These are phyloP conservation scores for Scutellaria barbata DNA, from an alignment of 257 asterid genomes.

Conservation along the genomic window DNA sequence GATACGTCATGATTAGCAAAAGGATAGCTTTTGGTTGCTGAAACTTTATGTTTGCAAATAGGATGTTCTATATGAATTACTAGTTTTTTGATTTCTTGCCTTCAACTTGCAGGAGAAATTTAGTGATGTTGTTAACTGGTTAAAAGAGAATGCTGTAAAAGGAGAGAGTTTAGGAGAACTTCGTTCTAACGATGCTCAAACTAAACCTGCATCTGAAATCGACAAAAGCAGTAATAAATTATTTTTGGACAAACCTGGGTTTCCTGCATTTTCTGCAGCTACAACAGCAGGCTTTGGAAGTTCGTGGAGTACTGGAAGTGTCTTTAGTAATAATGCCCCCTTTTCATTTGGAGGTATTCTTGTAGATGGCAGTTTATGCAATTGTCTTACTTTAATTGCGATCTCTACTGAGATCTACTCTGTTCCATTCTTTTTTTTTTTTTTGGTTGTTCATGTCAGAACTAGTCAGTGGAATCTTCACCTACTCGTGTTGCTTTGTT, in stretches of 20 bases:
- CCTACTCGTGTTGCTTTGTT: slow-evolving; percentile 3
- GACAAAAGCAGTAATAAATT: slow-evolving; percentile 38
- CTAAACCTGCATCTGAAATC: slow-evolving; percentile 40
- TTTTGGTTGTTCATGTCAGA: background rate
- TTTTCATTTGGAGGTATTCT: slow-evolving; percentile 60
- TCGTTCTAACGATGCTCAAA: slow-evolving; percentile 44
- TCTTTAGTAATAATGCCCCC: slow-evolving; percentile 45
- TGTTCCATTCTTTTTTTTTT: slow-evolving; percentile 8
- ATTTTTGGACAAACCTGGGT: slow-evolving; percentile 41
- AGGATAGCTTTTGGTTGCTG: slow-evolving; percentile 7
- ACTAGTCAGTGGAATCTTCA: background rate
- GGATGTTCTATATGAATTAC: background rate
- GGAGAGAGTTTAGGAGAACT: slow-evolving; percentile 41
- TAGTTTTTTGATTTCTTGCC: slow-evolving; percentile 18
- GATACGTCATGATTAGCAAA: background rate
- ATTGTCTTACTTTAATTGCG: slow-evolving; percentile 1
- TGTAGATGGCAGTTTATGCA: slow-evolving; percentile 14
- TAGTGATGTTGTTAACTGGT: slow-evolving; percentile 88
- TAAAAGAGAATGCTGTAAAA: slow-evolving; percentile 61
- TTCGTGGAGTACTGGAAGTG: slow-evolving; percentile 51
- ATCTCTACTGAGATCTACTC: background rate
- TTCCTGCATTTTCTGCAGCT: slow-evolving; percentile 44
- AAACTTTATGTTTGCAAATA: slow-evolving; percentile 10
- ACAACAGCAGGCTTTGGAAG: slow-evolving; percentile 49
- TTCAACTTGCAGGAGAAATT: slow-evolving; percentile 77